Base-by-base conservation (phyloP, 176 grass and related monocot species). In the Phoenix roebelenii region DNA sequence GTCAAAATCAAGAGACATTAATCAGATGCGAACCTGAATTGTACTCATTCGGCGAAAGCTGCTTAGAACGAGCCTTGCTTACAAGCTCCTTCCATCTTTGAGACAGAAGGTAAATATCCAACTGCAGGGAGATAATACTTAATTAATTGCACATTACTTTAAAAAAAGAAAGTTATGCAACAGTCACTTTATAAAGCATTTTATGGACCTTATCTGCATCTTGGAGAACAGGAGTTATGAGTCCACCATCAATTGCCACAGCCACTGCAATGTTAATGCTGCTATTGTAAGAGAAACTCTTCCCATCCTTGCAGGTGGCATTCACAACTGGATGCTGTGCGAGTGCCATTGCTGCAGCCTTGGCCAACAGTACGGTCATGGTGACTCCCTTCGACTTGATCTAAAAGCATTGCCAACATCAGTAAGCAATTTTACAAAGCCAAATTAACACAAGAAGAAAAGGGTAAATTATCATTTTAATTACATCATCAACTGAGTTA, bases 251-350 rank as follows among this genome's bases (percentile, higher is more conserved):
- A 6, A 97, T 80, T 9, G 87, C 92, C 68, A 97, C 83, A 66
- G 92, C 87, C 25, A 91, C 83, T 24, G 81, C 81, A 75, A 91
- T 70, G 66, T 97, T 85, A 25, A 88, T 69, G 60, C 60, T 91
- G 7, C 22, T 76, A 23, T 88, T 85, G 63, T 85, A 97, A 72
- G 67, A 69, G 73, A 91, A 97, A 59, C 92, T 91, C 80, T 91
- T 97, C 59, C 87, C 87, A 83, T 97, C 92, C 67, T 85, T 91
- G 75, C 92, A 97, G 61, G 68, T 78, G 54, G 92, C 81, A 50
- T 97, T 88, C 58, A 97, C 72, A 22, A 91, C 75, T 18, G 87
- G 92, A 74, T 97, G 87, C 55, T 83, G 84, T 30, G 60, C 58
- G 4, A 97, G 92, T 14, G 84, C 84, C 92, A 97, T 75, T 49